phyloP scores from a whole-genome alignment of 2,329 filamentous ascomycete species.

The Sclerotiophoma versabilis region DNA sequence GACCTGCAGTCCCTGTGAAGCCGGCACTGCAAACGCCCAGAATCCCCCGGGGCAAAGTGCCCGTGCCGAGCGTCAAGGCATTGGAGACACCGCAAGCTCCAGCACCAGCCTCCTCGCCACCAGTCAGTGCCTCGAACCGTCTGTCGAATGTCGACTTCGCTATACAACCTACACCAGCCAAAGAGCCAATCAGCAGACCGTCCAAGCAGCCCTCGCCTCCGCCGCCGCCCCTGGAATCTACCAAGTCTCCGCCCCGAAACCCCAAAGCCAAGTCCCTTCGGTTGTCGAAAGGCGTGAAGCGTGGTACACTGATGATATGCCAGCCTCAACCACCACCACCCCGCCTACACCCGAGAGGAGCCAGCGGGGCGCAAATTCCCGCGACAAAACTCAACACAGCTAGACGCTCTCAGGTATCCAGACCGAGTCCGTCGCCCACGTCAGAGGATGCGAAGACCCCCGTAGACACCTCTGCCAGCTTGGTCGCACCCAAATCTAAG shows the following conservation, averaged over 20 bases:
- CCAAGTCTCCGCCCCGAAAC: slow-evolving; percentile 24
- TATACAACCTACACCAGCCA: slow-evolving; percentile 19
- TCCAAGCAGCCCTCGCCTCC: slow-evolving; percentile 6
- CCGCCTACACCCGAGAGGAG: slow-evolving; percentile 4
- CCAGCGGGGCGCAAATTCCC: slow-evolving; percentile 6
- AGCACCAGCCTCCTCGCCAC: slow-evolving; percentile 44
- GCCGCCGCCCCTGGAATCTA: slow-evolving; percentile 17
- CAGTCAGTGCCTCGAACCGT: slow-evolving; percentile 48
- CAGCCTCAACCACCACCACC: slow-evolving; percentile 45
- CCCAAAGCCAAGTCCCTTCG: slow-evolving; percentile 48
- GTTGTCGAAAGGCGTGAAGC: slow-evolving; percentile 48
- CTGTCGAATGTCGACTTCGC: slow-evolving; percentile 44
- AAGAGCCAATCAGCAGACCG: neutral
- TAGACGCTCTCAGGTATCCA: neutral
- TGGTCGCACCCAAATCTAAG: slow-evolving; percentile 8
- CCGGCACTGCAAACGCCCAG: slow-evolving; percentile 25
- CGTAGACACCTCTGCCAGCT: neutral
- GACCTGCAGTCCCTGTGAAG: neutral
- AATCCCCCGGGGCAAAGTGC: slow-evolving; percentile 35
- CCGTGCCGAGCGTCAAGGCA: slow-evolving; percentile 32
- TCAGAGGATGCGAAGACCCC: neutral
- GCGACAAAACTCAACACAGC: neutral
- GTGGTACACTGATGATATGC: slow-evolving; percentile 54
- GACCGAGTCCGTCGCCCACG: neutral
- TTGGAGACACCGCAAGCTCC: slow-evolving; percentile 32